A percentile compares a stretch with the other conserved stretches of the same genome.
phyloP scores from a whole-genome alignment of 1,284 basidiomycete species.

The Erythrobasidium hasegawianum region DNA sequence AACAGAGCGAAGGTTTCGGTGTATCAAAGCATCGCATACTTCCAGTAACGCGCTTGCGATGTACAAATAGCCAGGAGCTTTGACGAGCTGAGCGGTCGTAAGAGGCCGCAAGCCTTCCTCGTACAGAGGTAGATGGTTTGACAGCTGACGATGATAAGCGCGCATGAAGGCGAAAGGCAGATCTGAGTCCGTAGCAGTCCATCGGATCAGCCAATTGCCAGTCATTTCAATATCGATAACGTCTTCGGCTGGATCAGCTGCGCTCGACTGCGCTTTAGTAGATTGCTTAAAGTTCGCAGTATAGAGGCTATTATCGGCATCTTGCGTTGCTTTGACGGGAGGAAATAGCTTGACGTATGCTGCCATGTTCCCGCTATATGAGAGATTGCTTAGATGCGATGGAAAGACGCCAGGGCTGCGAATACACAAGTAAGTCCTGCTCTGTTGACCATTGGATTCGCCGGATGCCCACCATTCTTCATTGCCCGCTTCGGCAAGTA shows the following conservation, averaged over 20 bases:
- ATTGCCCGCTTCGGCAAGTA: conserved; percentile 42
- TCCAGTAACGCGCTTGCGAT: conserved; percentile 46
- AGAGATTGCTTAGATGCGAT: conserved; percentile 30
- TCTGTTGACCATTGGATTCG: too few species aligned
- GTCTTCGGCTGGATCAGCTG: background rate
- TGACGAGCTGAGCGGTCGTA: conserved; percentile 45
- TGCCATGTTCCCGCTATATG: conserved; percentile 26
- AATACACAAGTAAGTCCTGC: conserved; percentile 31
- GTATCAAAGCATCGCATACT: conserved; percentile 45
- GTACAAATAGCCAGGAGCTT: conserved; percentile 52
- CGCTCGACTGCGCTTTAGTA: background rate
- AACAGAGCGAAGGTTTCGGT: conserved; percentile 46
- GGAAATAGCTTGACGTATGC: conserved; percentile 36
- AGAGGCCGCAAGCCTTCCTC: conserved; percentile 37
- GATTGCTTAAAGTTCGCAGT: conserved; percentile 2
- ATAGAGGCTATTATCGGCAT: conserved; percentile 11
- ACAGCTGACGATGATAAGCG: conserved; percentile 55
- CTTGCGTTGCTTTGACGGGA: background rate
- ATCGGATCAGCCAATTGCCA: conserved; percentile 44
- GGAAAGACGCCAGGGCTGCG: conserved; percentile 37
- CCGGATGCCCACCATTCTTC: too few species aligned
- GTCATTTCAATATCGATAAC: conserved; percentile 25
- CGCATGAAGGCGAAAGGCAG: conserved; percentile 56
- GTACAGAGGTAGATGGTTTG: conserved; percentile 50
- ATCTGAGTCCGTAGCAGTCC: conserved; percentile 53